Evolutionary conservation across 2,329 filamentous ascomycete species (phyloP).

Genomic region (Claviceps africana): DNA sequence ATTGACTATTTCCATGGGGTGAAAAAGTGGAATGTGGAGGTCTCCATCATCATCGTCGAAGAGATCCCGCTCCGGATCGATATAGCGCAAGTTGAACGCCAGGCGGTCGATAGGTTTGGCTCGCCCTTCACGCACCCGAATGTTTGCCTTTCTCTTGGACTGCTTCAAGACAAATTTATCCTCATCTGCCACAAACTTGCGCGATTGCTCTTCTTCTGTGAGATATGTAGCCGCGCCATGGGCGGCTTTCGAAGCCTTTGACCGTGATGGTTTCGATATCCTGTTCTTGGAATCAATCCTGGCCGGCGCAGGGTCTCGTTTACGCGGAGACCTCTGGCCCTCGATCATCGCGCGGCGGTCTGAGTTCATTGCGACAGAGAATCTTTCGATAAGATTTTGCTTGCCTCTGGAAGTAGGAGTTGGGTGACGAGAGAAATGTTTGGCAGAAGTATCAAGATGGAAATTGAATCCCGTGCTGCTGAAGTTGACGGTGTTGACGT

Average conservation of each 20-base stretch:
- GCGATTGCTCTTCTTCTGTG: slow-evolving; percentile 63
- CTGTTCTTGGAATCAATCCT: slow-evolving; percentile 41
- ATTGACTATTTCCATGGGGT: slow-evolving; percentile 71
- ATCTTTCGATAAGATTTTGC: background rate
- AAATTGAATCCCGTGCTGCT: background rate
- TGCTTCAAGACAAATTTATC: slow-evolving; percentile 93
- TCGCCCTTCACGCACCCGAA: slow-evolving; percentile 79
- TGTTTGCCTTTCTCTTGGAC: slow-evolving; percentile 94
- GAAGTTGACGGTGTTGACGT: background rate
- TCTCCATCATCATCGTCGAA: slow-evolving; percentile 78
- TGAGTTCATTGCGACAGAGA: slow-evolving; percentile 32
- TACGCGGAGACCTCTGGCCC: slow-evolving; percentile 27
- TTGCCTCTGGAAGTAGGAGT: background rate
- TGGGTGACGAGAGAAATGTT: background rate
- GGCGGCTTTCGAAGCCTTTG: slow-evolving; percentile 14
- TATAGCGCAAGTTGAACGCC: slow-evolving; percentile 75
- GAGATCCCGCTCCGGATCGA: slow-evolving; percentile 71
- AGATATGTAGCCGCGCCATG: slow-evolving; percentile 31
- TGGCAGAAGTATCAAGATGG: background rate
- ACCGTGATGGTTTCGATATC: slow-evolving; percentile 37
- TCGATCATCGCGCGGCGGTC: slow-evolving; percentile 40
- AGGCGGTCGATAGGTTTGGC: slow-evolving; percentile 90
- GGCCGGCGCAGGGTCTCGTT: slow-evolving; percentile 39
- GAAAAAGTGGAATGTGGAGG: slow-evolving; percentile 56
- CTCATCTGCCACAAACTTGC: slow-evolving; percentile 82